phyloP scores from a whole-genome alignment of 2,329 filamentous ascomycete species.

The Trichoderma endophyticum region DNA sequence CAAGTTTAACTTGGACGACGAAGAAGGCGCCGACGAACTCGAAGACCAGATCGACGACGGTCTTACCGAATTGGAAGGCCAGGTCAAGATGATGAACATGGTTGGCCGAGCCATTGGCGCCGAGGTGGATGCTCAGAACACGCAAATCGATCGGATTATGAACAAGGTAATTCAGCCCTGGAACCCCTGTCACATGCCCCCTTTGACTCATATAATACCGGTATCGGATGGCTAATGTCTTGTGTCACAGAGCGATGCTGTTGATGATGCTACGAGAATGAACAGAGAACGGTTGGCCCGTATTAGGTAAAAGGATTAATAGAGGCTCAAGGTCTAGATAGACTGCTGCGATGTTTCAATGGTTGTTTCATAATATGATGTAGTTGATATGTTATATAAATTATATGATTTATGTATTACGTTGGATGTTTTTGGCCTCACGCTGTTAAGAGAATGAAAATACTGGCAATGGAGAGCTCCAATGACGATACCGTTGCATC shows the following conservation, averaged over 20 bases:
- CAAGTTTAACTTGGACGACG: conserved; percentile 77
- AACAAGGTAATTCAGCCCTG: conserved; percentile 58
- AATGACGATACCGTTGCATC: neutral
- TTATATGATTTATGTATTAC: neutral
- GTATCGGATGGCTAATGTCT: conserved; percentile 29
- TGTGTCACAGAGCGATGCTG: conserved; percentile 65
- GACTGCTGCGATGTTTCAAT: neutral
- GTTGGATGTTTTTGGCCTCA: neutral
- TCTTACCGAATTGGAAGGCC: conserved; percentile 64
- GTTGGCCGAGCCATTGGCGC: conserved; percentile 70
- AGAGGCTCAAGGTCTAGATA: neutral
- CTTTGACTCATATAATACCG: neutral
- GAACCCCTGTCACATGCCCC: neutral
- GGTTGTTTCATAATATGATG: neutral
- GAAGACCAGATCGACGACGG: conserved; percentile 55
- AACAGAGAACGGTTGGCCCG: conserved; percentile 70
- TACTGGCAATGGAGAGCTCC: neutral
- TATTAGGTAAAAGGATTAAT: conserved; percentile 40
- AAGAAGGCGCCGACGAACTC: conserved; percentile 50
- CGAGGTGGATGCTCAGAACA: conserved; percentile 76
- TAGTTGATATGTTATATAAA: neutral
- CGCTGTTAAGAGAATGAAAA: neutral
- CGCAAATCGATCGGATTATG: conserved; percentile 69
- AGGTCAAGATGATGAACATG: conserved; percentile 68
- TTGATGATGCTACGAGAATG: conserved; percentile 77